Percentiles rank a stretch among this genome's conserved stretches.
Conservation (phyloP, 306 rosid genomes). For the Pyrus pyrifolia region DNA sequence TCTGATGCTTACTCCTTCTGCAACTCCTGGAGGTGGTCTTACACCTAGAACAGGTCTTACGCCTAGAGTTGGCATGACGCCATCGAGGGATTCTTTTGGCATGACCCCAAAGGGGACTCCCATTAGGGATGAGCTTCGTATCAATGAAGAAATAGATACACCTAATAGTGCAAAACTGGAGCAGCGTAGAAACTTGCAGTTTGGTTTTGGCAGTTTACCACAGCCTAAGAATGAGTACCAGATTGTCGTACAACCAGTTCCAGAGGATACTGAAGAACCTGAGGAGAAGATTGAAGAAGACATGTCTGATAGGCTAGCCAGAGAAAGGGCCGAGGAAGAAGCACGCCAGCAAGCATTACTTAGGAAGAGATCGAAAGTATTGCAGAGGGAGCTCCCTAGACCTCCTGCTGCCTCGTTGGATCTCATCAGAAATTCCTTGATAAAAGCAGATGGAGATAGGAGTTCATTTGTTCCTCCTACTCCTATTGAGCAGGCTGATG, state of each 20-base stretch:
- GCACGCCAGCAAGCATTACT: constrained; percentile 77
- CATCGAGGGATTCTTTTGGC: constrained; percentile 74
- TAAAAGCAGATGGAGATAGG: constrained; percentile 83
- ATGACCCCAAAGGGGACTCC: constrained; percentile 90
- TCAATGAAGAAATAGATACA: constrained; percentile 71
- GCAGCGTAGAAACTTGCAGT: constrained; percentile 59
- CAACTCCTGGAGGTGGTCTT: constrained; percentile 81
- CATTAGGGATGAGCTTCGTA: constrained; percentile 78
- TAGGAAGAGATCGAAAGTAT: constrained; percentile 88
- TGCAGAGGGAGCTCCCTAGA: constrained; percentile 91
- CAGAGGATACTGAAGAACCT: constrained; percentile 68
- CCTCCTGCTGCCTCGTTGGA: constrained; percentile 85
- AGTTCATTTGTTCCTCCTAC: constrained; percentile 96
- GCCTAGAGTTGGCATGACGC: constrained; percentile 79
- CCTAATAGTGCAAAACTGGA: constrained; percentile 64
- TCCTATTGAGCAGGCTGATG: constrained; percentile 82
- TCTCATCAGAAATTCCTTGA: constrained; percentile 65
- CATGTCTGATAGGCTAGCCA: constrained; percentile 90
- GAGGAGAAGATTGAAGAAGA: constrained; percentile 87
- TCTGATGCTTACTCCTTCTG: constrained; percentile 78
- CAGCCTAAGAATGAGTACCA: constrained; percentile 87
- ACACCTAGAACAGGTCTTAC: constrained; percentile 75
- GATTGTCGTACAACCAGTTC: constrained; percentile 75
- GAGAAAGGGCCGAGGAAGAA: constrained; percentile 88
- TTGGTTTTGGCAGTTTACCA: constrained; percentile 67